Conservation (phyloP, 2,329 filamentous ascomycete species). For the Ambrosiella cleistominuta region DNA sequence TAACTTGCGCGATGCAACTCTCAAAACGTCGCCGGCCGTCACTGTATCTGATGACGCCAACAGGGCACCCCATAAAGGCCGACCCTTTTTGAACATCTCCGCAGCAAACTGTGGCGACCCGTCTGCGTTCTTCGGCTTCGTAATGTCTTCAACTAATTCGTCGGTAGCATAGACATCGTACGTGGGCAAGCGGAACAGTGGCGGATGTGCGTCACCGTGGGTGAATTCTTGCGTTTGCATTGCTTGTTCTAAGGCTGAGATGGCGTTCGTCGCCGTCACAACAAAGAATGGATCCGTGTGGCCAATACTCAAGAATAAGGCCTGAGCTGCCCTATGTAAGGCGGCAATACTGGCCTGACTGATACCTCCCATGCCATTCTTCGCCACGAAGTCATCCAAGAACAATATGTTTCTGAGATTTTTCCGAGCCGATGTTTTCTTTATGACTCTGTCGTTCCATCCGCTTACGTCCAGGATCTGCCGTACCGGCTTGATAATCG, state of each 20-base stretch:
- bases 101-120: not conserved
- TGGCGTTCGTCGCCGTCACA: not conserved
- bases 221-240: not conserved
- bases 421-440: not conserved
- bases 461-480: not conserved
- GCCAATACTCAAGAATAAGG: constrained; percentile 4
- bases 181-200: constrained; percentile 7
- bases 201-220: constrained; percentile 8
- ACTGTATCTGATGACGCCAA: constrained; percentile 4
- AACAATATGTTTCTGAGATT: constrained; percentile 4
- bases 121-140: not conserved
- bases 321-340: constrained; percentile 10
- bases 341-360: constrained; percentile 2
- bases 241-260: not conserved
- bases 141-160: not conserved
- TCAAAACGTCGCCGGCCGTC: constrained; percentile 7
- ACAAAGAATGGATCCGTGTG: constrained; percentile 9
- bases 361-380: constrained; percentile 1
- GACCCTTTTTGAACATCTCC: constrained; percentile 7
- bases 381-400: not conserved
- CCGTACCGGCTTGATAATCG: not conserved
- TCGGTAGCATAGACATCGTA: constrained; percentile 2
- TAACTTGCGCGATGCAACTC: constrained; percentile 7
- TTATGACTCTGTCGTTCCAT: constrained; percentile 1
- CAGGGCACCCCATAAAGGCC: constrained; percentile 10